These are phyloP conservation scores for Picea glauca DNA, from an alignment of 75 land plant species.

Conservation along the genomic window DNA sequence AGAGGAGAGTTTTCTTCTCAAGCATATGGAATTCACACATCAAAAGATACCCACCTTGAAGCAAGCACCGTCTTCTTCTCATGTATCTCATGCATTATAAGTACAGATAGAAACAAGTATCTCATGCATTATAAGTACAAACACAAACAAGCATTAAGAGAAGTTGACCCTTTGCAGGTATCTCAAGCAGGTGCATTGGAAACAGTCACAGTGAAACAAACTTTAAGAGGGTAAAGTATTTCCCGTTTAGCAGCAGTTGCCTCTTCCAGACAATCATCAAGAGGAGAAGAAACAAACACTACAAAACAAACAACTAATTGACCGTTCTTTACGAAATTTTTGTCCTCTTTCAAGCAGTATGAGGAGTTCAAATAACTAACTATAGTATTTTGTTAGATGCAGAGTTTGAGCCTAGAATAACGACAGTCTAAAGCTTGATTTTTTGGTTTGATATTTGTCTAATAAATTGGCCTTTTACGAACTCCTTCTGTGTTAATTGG, in stretches of 20 bases:
- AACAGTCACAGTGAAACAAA: slow-evolving; percentile 2
- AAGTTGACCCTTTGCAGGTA: neutral
- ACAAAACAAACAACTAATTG: neutral
- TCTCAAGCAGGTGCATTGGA: neutral
- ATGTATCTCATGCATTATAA: neutral
- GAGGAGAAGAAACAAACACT: slow-evolving; percentile 1
- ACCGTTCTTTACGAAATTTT: too few species aligned
- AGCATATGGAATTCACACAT: neutral
- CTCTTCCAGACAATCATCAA: neutral
- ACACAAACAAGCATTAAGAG: slow-evolving; percentile 11
- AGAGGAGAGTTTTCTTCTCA: slow-evolving; percentile 3
- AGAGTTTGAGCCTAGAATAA: too few species aligned
- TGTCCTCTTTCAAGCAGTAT: too few species aligned
- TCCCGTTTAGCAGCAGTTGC: neutral
- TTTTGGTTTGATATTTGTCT: too few species aligned
- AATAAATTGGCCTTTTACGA: too few species aligned
- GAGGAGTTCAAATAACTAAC: too few species aligned
- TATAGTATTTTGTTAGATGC: too few species aligned
- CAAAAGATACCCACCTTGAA: neutral
- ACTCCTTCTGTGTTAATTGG: too few species aligned
- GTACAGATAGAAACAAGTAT: too few species aligned
- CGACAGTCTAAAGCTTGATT: too few species aligned
- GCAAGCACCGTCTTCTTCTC: neutral
- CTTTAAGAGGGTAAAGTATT: neutral
- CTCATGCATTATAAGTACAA: neutral